Evolutionary conservation across 2,329 filamentous ascomycete species (phyloP).

Genomic region (Podosphaera xanthii): DNA sequence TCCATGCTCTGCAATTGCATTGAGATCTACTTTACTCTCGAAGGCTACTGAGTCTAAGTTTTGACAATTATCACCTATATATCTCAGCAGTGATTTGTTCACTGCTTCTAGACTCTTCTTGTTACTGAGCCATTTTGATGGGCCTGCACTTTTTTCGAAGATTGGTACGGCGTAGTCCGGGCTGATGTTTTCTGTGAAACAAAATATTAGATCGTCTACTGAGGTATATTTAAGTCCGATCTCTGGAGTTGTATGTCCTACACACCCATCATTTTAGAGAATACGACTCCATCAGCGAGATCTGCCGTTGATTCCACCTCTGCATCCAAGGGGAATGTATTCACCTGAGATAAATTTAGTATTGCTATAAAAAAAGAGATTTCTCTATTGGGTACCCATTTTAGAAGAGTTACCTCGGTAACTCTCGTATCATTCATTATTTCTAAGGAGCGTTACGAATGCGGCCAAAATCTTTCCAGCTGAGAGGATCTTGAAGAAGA

Average conservation of each 20-base stretch:
- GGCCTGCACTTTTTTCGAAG: constrained; percentile 23
- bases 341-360: constrained; percentile 14
- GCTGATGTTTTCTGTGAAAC: constrained; percentile 33
- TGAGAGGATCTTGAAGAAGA: background rate
- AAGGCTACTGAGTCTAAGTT: constrained; percentile 27
- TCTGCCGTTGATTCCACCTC: constrained; percentile 14
- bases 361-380: background rate
- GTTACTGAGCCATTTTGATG: constrained; percentile 18
- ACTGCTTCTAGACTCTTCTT: constrained; percentile 30
- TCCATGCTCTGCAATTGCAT: constrained; percentile 32
- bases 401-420: constrained; percentile 31
- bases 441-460: background rate
- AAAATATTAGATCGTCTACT: constrained; percentile 5
- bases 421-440: constrained; percentile 13
- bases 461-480: background rate
- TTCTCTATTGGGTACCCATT: constrained; percentile 23
- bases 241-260: constrained; percentile 13
- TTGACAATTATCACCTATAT: constrained; percentile 29
- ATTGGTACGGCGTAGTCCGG: constrained; percentile 30
- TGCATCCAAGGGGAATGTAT: constrained; percentile 15
- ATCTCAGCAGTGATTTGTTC: constrained; percentile 30
- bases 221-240: background rate
- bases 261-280: constrained; percentile 18
- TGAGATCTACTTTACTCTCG: constrained; percentile 28
- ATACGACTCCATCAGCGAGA: constrained; percentile 16